Evolutionary conservation across 208 protist genomes (phyloP), one percentile per base, ranked within the genome.

Genomic region (Acanthamoeba culbertsoni): DNA sequence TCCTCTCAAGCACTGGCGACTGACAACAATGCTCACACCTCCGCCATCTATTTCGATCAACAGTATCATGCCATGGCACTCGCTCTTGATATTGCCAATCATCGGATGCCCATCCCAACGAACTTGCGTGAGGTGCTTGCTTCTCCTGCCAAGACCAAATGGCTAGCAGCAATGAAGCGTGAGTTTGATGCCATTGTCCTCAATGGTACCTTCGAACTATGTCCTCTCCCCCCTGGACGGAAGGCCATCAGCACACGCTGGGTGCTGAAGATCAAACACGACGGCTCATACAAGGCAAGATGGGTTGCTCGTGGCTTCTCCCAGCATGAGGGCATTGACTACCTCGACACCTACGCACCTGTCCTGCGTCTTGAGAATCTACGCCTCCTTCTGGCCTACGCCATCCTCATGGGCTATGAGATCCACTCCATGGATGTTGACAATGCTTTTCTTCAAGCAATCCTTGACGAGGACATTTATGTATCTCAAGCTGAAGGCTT

Each of bases 361-460:
- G 65, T 92, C 2, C 6, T 92, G 1, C 2, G 0, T 0, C 48
- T 91, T n/a, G 31, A 73, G n/a, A 73, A 73, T 3, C 84, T 91
- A 2, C 33, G n/a, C 16, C 26, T 79, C 28, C 62, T 79, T 35
- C 42, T 92, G 12, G 59, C 62, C 4, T 82, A 82, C 40, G n/a
- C 65, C 62, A 79, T 71, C 10, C 48, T 82, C 20, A 46, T 45
- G 88, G 48, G n/a, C n/a, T 40, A 35, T 20, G 23, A 73, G 37
- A 79, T 92, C 40, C 33, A 92, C 45, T 28, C 45, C 12, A 92
- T 92, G 35, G 62, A 92, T 43, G n/a, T 92, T 26, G n/a, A 82
- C 45, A 63, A 37, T 40, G 40, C 88, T 23, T 92, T 92, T 35
- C 65, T 92, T 57, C 45, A 92, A 35, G 88, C 35, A 2, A 42